Base-by-base conservation (phyloP, 768 basidiomycete genomes). In the Russula virescens region DNA sequence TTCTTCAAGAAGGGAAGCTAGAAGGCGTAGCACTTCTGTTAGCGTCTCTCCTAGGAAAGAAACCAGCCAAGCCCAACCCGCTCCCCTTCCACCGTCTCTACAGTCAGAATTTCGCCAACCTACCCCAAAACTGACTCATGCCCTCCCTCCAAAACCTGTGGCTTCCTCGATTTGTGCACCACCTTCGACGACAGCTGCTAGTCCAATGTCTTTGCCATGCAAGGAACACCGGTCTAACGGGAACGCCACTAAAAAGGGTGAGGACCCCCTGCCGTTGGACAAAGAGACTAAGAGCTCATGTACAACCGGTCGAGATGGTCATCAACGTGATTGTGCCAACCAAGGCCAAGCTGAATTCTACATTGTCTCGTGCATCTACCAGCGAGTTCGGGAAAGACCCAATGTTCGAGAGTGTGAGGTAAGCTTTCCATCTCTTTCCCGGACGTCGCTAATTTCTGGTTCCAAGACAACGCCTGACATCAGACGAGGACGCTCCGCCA, bases 321-420 rank as follows among this genome's bases (percentile, higher is more conserved):
- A 42, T 14, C 31, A 57, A 19, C 52, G 58, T 34, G 59, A 63
- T 21, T 48, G 84, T 92, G 18, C 85, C 82, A 63, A 90, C 89
- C 0, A 91, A 91, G 70, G 89, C 89, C 25, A 89, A 91, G 71
- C 80, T 90, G 76, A 91, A 86, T 71, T 81, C 85, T 61, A 81
- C 81, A 7, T 76, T 89, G 19, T 79, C 86, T 21, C 80, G 86
- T 59, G 81, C 84, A 14, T 77, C 84, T 23, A 78, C 84, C 1
- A 80, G 84, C 19, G 87, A 89, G 63, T 91, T 90, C 74, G 90
- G 90, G 2, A 84, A 88, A 76, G 88, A 89, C 64, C 89, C 89
- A 23, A 89, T 91, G 89, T 91, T 91, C 67, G 83, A 89, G 71
- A 89, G 83, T 66, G 79, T 85, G 45, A 80, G 82, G 86, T 84